Conservation (phyloP, 805 yeast genomes). For the Cyberlindnera petersonii region DNA sequence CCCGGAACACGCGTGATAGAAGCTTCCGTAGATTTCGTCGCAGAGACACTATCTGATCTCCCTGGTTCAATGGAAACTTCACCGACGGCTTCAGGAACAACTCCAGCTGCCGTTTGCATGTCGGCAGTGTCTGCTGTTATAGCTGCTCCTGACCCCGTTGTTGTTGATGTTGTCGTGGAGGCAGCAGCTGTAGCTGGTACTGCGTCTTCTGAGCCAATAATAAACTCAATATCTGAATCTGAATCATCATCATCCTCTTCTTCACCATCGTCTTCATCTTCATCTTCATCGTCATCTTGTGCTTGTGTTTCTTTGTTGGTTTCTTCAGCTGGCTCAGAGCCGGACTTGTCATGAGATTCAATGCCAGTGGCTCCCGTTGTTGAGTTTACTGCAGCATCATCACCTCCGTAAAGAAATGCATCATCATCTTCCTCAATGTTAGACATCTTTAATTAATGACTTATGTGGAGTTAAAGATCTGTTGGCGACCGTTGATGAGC, state of each 20-base stretch:
- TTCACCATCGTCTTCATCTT: slow-evolving; percentile 24
- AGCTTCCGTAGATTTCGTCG: slow-evolving; percentile 32
- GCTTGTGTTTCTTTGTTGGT: background rate
- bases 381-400: slow-evolving; percentile 8
- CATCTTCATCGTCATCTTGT: slow-evolving; percentile 19
- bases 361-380: background rate
- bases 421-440: slow-evolving; percentile 56
- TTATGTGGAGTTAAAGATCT: background rate
- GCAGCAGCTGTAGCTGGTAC: no score
- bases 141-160: slow-evolving; percentile 19
- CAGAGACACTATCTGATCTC: slow-evolving; percentile 13
- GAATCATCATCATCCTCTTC: slow-evolving; percentile 42
- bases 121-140: slow-evolving; percentile 29
- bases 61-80: slow-evolving; percentile 33
- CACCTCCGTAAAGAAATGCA: slow-evolving; percentile 42
- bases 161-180: slow-evolving; percentile 19
- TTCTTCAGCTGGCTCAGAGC: background rate
- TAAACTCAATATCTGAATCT: slow-evolving; percentile 78
- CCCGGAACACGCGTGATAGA: slow-evolving; percentile 38
- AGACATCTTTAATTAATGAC: slow-evolving; percentile 16
- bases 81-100: slow-evolving; percentile 31
- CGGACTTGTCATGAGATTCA: slow-evolving; percentile 1
- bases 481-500: background rate
- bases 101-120: slow-evolving; percentile 22
- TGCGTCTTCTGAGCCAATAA: slow-evolving; percentile 53